A percentile compares a stretch with the other conserved stretches of the same genome.
Evolutionary conservation across 495 filamentous ascomycete genomes (phyloP).

Genomic region (Darksidea phi): DNA sequence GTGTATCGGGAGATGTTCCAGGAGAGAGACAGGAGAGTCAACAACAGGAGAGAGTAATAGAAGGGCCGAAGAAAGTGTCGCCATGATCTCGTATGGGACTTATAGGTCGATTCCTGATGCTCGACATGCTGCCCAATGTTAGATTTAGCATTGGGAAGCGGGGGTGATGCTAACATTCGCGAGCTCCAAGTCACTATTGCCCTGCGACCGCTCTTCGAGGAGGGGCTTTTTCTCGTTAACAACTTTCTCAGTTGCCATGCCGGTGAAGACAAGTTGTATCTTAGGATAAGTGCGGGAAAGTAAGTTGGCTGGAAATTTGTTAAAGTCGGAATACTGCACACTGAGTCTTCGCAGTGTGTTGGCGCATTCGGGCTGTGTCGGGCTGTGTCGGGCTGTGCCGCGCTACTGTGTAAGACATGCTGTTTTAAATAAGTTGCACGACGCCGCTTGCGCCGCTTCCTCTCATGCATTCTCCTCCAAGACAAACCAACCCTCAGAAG

Average conservation of each 20-base stretch:
- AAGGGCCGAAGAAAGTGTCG: neutral
- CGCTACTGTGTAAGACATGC: neutral
- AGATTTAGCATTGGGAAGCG: neutral
- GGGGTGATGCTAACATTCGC: neutral
- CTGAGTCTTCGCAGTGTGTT: neutral
- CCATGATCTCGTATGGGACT: neutral
- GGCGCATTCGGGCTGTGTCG: neutral
- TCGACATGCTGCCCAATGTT: neutral
- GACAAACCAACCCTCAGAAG: neutral
- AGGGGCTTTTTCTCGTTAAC: neutral
- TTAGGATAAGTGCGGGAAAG: neutral
- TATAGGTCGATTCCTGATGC: neutral
- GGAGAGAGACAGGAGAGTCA: neutral
- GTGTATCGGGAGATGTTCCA: neutral
- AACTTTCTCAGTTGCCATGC: neutral
- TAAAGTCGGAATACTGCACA: neutral
- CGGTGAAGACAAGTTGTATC: neutral
- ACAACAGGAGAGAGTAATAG: neutral
- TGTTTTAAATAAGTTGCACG: neutral
- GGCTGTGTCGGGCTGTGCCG: neutral
- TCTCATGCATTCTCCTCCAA: neutral
- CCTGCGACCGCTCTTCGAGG: neutral
- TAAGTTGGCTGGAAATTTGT: neutral
- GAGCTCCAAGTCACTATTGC: neutral
- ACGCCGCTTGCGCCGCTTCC: neutral